phyloP scores from a whole-genome alignment of 2,329 filamentous ascomycete genomes.

The Phoma sp. region DNA sequence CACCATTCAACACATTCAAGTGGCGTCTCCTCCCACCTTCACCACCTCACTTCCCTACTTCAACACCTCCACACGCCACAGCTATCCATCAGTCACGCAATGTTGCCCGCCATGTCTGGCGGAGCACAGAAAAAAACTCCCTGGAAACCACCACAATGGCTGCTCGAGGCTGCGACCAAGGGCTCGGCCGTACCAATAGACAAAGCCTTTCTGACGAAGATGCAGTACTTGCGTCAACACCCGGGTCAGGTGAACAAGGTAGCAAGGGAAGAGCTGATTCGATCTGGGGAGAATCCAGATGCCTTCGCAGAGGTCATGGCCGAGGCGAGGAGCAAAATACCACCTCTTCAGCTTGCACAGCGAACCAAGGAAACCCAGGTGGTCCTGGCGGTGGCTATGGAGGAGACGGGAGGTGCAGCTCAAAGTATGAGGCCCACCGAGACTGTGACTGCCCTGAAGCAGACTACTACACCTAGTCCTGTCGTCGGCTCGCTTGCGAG shows the following conservation, averaged over 20 bases:
- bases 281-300: not conserved
- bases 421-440: not conserved
- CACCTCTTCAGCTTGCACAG: not conserved
- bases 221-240: not conserved
- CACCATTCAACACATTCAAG: not conserved
- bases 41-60: too few relatives aligned
- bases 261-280: not conserved
- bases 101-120: not conserved
- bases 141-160: not conserved
- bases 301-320: not conserved
- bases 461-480: not conserved
- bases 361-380: not conserved
- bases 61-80: not conserved
- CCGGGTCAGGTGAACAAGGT: not conserved
- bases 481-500: not conserved
- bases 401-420: not conserved
- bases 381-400: too few relatives aligned
- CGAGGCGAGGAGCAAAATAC: not conserved
- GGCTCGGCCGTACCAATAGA: not conserved
- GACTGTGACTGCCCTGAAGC: not conserved
- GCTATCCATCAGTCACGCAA: not conserved
- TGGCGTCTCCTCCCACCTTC: not conserved
- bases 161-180: conserved; percentile 2
- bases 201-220: not conserved
- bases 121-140: not conserved